Evolutionary conservation across 805 yeast species (phyloP).

Genomic region (Tetrapisispora arboricola): DNA sequence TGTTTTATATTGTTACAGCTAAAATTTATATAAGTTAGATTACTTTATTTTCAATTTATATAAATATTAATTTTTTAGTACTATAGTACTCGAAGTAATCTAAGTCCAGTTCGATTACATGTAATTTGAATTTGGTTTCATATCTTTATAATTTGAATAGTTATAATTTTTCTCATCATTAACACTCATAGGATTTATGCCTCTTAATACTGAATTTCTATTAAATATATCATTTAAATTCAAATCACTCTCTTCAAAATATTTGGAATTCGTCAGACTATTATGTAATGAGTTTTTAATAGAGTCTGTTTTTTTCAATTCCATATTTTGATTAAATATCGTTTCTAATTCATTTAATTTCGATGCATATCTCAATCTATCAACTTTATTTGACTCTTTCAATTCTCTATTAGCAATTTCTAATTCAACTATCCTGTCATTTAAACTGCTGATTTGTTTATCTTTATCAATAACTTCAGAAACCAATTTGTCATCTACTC

Average conservation of each 20-base stretch:
- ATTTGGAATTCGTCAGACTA: background rate
- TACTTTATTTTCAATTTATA: too few species aligned
- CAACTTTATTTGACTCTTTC: background rate
- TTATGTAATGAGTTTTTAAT: background rate
- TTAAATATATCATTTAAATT: conserved; percentile 1
- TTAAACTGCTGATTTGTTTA: conserved; percentile 22
- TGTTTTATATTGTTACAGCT: background rate
- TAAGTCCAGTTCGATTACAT: background rate
- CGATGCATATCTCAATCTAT: conserved; percentile 14
- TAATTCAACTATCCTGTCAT: conserved; percentile 13
- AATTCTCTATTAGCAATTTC: conserved; percentile 1
- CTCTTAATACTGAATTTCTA: background rate
- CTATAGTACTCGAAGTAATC: too few species aligned
- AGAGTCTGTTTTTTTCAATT: background rate
- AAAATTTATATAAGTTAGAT: too few species aligned
- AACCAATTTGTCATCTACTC: conserved; percentile 21
- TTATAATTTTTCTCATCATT: background rate
- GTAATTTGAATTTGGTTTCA: background rate
- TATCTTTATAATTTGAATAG: background rate
- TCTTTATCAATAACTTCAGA: conserved; percentile 17
- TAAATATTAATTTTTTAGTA: too few species aligned
- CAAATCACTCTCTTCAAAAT: background rate
- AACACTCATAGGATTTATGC: background rate
- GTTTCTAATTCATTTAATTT: conserved; percentile 24
- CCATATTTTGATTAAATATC: conserved; percentile 2